Percentiles rank a stretch among this genome's conserved stretches.
Conservation (phyloP, 805 yeast species). For the Nakazawaea holstii region DNA sequence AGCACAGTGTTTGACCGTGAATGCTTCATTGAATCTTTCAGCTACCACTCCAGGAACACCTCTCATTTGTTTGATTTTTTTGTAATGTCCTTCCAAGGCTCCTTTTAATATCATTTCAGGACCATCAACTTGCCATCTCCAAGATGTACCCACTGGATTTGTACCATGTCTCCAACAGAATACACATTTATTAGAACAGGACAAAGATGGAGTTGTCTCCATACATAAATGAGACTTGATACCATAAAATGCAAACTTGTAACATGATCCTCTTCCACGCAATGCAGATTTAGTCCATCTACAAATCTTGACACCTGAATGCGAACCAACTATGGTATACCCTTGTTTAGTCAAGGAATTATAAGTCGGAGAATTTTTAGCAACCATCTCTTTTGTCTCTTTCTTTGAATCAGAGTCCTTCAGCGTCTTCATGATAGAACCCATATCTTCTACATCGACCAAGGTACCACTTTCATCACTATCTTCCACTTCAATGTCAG, state of each 20-base stretch:
- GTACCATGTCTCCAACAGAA: slow-evolving; percentile 98
- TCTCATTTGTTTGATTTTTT: slow-evolving; percentile 88
- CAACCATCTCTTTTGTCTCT: slow-evolving; percentile 76
- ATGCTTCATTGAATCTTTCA: slow-evolving; percentile 87
- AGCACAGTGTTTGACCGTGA: slow-evolving; percentile 86
- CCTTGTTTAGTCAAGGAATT: slow-evolving; percentile 90
- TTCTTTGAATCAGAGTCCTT: slow-evolving; percentile 16
- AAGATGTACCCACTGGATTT: slow-evolving; percentile 90
- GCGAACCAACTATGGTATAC: slow-evolving; percentile 87
- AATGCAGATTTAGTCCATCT: slow-evolving; percentile 95
- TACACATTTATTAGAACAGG: slow-evolving; percentile 93
- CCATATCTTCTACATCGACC: slow-evolving; percentile 89
- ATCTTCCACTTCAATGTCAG: slow-evolving; percentile 12
- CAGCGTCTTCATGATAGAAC: slow-evolving; percentile 39
- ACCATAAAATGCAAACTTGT: slow-evolving; percentile 88
- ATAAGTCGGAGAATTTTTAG: slow-evolving; percentile 82
- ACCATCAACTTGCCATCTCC: slow-evolving; percentile 95
- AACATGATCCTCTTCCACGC: slow-evolving; percentile 92
- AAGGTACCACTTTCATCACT: slow-evolving; percentile 30
- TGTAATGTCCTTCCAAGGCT: slow-evolving; percentile 84
- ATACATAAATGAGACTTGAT: slow-evolving; percentile 86
- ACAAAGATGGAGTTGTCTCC: slow-evolving; percentile 93
- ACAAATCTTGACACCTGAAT: slow-evolving; percentile 91
- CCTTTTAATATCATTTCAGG: slow-evolving; percentile 83
- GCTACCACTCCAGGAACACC: slow-evolving; percentile 94